Conservation (phyloP, 2,329 filamentous ascomycete genomes). For the Neoarthrinium moseri region DNA sequence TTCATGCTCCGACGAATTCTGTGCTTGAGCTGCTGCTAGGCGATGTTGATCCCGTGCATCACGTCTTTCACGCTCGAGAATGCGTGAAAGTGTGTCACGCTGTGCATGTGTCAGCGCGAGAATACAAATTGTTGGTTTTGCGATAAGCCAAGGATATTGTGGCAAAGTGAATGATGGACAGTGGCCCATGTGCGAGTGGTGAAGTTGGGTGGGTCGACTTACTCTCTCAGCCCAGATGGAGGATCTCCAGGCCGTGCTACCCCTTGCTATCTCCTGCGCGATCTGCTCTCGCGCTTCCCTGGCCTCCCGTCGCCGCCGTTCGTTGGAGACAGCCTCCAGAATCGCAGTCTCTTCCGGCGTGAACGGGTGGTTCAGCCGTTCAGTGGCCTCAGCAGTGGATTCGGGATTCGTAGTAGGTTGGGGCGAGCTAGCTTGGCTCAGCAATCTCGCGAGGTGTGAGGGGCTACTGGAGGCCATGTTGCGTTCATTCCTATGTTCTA, state of each 20-base stretch:
- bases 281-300: constrained; percentile 30
- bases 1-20: constrained; percentile 25
- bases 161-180: too few species aligned
- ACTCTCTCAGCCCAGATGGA: constrained; percentile 29
- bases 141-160: too few species aligned
- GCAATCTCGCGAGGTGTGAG: constrained; percentile 33
- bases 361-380: constrained; percentile 49
- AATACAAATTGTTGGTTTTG: too few species aligned
- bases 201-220: constrained; percentile 23
- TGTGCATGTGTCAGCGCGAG: constrained; percentile 16
- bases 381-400: constrained; percentile 31
- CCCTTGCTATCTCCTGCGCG: constrained; percentile 19
- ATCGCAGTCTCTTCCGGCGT: constrained; percentile 55
- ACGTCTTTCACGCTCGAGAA: constrained; percentile 29
- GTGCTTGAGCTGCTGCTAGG: constrained; percentile 14
- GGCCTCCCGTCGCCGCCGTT: constrained; percentile 49
- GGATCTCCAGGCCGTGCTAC: constrained; percentile 24
- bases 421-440: constrained; percentile 21
- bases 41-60: constrained; percentile 25
- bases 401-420: constrained; percentile 27
- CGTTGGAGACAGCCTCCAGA: constrained; percentile 54
- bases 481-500: constrained; percentile 46
- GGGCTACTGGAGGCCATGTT: constrained; percentile 19
- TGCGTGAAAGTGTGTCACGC: constrained; percentile 29
- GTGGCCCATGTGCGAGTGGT: constrained; percentile 4